These are phyloP conservation scores for Microdochium bolleyi DNA, from an alignment of 2,329 filamentous ascomycete genomes.

Conservation along the genomic window DNA sequence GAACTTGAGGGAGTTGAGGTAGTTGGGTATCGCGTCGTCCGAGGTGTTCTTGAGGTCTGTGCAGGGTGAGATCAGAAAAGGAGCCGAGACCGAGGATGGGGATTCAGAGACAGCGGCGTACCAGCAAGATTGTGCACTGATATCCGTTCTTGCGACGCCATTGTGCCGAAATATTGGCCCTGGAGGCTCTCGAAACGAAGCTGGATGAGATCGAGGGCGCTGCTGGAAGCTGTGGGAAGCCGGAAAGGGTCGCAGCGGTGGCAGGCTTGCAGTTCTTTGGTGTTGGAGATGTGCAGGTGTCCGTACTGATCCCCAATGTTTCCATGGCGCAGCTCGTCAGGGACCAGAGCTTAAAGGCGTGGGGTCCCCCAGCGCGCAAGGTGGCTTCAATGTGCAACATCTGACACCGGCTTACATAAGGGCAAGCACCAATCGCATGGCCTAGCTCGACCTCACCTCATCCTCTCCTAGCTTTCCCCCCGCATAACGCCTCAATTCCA, in stretches of 20 bases:
- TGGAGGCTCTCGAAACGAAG: neutral
- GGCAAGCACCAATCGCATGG: neutral
- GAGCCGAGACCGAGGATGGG: too few relatives aligned
- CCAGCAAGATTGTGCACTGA: conserved; percentile 61
- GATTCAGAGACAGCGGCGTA: conserved; percentile 23
- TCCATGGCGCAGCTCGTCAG: neutral
- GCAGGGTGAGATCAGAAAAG: too few relatives aligned
- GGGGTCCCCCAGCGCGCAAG: neutral
- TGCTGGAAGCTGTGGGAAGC: neutral
- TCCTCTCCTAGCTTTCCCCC: neutral
- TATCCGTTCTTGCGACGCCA: conserved; percentile 48
- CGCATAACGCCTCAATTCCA: neutral
- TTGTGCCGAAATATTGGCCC: conserved; percentile 10
- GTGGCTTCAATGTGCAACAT: neutral
- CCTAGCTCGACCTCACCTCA: neutral
- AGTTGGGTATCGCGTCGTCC: conserved; percentile 90
- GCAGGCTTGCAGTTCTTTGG: neutral
- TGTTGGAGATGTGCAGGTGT: neutral
- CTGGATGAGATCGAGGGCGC: neutral
- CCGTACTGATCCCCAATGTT: neutral
- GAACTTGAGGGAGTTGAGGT: conserved; percentile 84
- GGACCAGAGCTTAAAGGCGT: neutral
- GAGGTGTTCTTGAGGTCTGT: conserved; percentile 93
- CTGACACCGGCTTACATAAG: neutral
- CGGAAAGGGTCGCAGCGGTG: neutral